Evolutionary conservation across 140 eudicot genomes (phyloP).

Genomic region (Stevia rebaudiana): DNA sequence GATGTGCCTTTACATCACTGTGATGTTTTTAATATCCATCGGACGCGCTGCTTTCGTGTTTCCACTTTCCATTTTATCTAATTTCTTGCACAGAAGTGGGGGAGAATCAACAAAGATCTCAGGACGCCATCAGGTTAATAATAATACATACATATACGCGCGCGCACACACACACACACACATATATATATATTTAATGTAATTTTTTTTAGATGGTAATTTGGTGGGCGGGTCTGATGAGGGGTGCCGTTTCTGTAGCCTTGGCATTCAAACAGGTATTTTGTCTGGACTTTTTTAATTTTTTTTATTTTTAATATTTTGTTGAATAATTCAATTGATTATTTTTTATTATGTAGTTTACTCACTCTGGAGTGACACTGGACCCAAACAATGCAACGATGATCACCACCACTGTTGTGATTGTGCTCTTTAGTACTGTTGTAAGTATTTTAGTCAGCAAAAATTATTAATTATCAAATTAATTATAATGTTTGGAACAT

Average conservation of each 20-base stretch:
- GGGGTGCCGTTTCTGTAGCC: slow-evolving; percentile 95
- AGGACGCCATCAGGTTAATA: slow-evolving; percentile 56
- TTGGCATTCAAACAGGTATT: slow-evolving; percentile 91
- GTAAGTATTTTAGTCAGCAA: slow-evolving; percentile 37
- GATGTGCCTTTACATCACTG: slow-evolving; percentile 41
- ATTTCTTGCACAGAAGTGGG: slow-evolving; percentile 50
- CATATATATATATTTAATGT: not conserved
- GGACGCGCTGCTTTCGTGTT: slow-evolving; percentile 92
- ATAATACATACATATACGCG: too few relatives aligned
- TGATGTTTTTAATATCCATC: slow-evolving; percentile 44
- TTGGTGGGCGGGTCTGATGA: slow-evolving; percentile 99
- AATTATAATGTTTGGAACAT: not conserved
- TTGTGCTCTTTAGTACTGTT: slow-evolving; percentile 78
- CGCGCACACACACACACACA: not conserved
- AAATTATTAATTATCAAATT: not conserved
- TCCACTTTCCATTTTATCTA: slow-evolving; percentile 70
- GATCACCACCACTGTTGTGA: slow-evolving; percentile 73
- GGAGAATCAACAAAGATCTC: slow-evolving; percentile 51
- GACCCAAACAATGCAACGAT: slow-evolving; percentile 68
- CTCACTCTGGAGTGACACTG: slow-evolving; percentile 67
- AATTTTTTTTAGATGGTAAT: slow-evolving; percentile 45
- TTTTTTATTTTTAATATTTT: not conserved
- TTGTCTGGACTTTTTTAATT: not conserved
- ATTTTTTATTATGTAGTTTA: slow-evolving; percentile 47
- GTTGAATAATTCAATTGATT: not conserved